Conservation (phyloP, 768 basidiomycete species). For the Xerocomus brunneocitrinus region DNA sequence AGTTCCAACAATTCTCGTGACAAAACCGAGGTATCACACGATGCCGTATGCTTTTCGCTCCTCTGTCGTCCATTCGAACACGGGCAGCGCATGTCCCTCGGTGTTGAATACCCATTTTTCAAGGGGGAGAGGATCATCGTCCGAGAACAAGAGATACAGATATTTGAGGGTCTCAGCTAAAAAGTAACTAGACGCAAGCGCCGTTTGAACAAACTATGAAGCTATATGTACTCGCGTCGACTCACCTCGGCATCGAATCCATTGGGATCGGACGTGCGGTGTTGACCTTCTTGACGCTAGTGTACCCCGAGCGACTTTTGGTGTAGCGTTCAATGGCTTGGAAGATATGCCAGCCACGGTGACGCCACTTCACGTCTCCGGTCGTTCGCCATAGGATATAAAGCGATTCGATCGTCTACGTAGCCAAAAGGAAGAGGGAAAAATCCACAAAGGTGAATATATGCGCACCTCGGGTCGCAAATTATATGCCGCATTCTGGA, state of each 20-base stretch:
- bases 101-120: slow-evolving; percentile 60
- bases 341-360: slow-evolving; percentile 67
- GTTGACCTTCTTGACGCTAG: slow-evolving; percentile 48
- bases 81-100: slow-evolving; percentile 72
- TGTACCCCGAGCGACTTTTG: slow-evolving; percentile 57
- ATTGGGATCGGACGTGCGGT: slow-evolving; percentile 29
- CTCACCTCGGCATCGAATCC: slow-evolving; percentile 71
- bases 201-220: neutral
- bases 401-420: slow-evolving; percentile 67
- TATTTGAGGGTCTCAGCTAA: slow-evolving; percentile 66
- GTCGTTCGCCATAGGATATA: slow-evolving; percentile 73
- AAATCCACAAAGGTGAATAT: neutral
- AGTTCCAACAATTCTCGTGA: too few species aligned
- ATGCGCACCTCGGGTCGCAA: slow-evolving; percentile 61
- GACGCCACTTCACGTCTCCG: slow-evolving; percentile 62
- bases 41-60: slow-evolving; percentile 45
- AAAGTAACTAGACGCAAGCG: slow-evolving; percentile 38
- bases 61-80: slow-evolving; percentile 56
- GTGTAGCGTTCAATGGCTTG: slow-evolving; percentile 57
- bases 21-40: neutral
- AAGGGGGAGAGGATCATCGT: slow-evolving; percentile 54
- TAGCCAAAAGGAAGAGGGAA: too few species aligned
- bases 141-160: slow-evolving; percentile 62
- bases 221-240: neutral
- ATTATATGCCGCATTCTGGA: slow-evolving; percentile 45